These are phyloP conservation scores for Urtica urens DNA, from an alignment of 306 rosid genomes.

Conservation along the genomic window DNA sequence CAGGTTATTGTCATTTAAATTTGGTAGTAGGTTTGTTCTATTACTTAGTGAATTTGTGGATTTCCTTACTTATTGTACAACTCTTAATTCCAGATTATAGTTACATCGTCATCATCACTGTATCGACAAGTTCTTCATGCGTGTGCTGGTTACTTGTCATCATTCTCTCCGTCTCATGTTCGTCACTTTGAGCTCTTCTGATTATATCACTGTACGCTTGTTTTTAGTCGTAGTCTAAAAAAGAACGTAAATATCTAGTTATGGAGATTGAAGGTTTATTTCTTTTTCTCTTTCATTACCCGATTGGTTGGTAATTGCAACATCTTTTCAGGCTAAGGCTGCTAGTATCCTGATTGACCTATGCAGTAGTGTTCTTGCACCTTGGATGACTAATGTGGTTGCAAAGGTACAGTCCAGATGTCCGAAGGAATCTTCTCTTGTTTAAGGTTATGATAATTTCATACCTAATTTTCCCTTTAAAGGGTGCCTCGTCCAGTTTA, in stretches of 20 bases:
- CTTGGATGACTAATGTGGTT: slow-evolving; percentile 77
- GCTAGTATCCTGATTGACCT: slow-evolving; percentile 83
- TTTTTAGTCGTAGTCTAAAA: not conserved
- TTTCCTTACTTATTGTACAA: slow-evolving; percentile 4
- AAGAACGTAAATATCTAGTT: not conserved
- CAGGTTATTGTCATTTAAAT: slow-evolving; percentile 41
- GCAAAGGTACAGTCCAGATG: slow-evolving; percentile 89
- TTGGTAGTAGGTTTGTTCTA: not conserved
- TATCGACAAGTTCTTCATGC: slow-evolving; percentile 67
- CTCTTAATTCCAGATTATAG: slow-evolving; percentile 56
- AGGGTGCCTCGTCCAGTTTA: too few species aligned
- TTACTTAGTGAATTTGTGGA: not conserved
- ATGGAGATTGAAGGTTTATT: not conserved
- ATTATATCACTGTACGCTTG: not conserved
- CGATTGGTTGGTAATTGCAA: slow-evolving; percentile 8
- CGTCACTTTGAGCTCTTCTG: slow-evolving; percentile 22
- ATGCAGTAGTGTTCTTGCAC: slow-evolving; percentile 67
- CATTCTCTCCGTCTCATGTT: slow-evolving; percentile 85
- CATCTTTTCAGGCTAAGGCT: slow-evolving; percentile 63
- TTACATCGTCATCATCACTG: slow-evolving; percentile 48
- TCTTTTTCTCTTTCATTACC: slow-evolving; percentile 3
- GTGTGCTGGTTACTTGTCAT: slow-evolving; percentile 82
- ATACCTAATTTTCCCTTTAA: too few species aligned
- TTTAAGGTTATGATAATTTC: not conserved
- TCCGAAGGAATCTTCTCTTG: slow-evolving; percentile 11